Base-by-base conservation (phyloP, 306 rosid genomes). In the Cicer arietinum region DNA sequence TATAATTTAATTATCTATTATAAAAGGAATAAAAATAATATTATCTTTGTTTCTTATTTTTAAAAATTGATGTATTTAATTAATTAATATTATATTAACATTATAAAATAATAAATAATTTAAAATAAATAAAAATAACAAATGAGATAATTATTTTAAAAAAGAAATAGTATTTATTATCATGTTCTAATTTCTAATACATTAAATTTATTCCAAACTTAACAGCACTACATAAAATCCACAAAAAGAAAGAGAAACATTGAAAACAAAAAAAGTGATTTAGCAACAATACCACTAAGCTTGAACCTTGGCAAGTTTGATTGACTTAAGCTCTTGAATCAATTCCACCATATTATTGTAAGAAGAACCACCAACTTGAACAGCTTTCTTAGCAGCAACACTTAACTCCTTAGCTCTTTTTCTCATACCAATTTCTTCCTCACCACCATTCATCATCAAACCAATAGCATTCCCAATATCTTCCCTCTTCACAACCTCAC, bases 341-440 rank as follows among this genome's bases (percentile, higher is more conserved):
- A 84, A 16, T 6, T 71, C 52, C 7, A 25, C 9, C 5, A 79
- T 54, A 14, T 72, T 71, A 63, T 53, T 76, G 10, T 71, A 64
- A 5, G 87, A 84, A 58, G 82, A 79, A 5, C 87, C 84, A 47
- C 82, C 87, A 58, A 7, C 73, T 39, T 71, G 11, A 3, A 79
- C 16, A 0, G 79, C 87, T 48, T 7, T 71, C 77, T 65, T 83
- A 0, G 84, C 84, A 0, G 54, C 81, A 30, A 10, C 73, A 20
- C 79, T 70, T 0, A 75, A 46, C 37, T 14, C 68, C 13, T 14
- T 76, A 0, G 60, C 73, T 18, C 68, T 79, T 5, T 5, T 51
- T 61, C 84, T 79, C 77, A 73, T 66, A 20, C 47, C 79, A 14
- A 1, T 47, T 20, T n/a, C 73, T 66, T 59, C 69, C 4, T 79